Conservation (phyloP, 1,139 yeast species). For the Hansenula sp. region DNA sequence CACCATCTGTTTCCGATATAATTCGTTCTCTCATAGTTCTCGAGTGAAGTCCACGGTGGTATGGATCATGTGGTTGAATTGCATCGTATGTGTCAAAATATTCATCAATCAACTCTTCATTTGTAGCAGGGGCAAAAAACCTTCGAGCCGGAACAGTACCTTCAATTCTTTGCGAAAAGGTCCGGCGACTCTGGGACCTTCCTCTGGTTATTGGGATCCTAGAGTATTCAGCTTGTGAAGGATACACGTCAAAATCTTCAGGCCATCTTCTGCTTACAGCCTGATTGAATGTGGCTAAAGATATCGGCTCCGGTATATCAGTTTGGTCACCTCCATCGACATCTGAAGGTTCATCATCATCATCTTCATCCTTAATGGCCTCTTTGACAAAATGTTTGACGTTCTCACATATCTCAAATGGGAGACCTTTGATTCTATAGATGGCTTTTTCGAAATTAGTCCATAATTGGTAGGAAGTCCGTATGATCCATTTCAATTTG, state of each 20-base stretch:
- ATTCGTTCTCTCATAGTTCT: not conserved
- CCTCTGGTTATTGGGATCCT: not conserved
- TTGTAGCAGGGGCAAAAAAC: constrained; percentile 2
- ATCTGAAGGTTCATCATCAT: not conserved
- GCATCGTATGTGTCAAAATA: constrained; percentile 11
- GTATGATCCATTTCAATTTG: not conserved
- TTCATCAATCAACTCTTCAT: constrained; percentile 7
- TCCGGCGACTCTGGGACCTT: not conserved
- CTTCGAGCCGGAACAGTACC: not conserved
- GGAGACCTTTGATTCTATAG: constrained; percentile 1
- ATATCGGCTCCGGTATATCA: not conserved
- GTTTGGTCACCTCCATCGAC: not conserved
- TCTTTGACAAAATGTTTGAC: not conserved
- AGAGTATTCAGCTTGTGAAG: not conserved
- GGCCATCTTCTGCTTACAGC: not conserved
- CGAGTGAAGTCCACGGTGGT: not conserved
- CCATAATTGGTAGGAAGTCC: constrained; percentile 2
- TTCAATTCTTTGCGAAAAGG: not conserved
- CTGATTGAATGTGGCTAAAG: not conserved
- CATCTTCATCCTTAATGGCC: not conserved
- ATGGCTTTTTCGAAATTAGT: constrained; percentile 6
- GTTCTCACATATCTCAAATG: not conserved
- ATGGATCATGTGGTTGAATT: constrained; percentile 1
- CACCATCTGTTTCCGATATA: not conserved
- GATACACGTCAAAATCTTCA: not conserved